phyloP scores from a whole-genome alignment of 352 stramenopile species.

The Aphanomyces stellatus region DNA sequence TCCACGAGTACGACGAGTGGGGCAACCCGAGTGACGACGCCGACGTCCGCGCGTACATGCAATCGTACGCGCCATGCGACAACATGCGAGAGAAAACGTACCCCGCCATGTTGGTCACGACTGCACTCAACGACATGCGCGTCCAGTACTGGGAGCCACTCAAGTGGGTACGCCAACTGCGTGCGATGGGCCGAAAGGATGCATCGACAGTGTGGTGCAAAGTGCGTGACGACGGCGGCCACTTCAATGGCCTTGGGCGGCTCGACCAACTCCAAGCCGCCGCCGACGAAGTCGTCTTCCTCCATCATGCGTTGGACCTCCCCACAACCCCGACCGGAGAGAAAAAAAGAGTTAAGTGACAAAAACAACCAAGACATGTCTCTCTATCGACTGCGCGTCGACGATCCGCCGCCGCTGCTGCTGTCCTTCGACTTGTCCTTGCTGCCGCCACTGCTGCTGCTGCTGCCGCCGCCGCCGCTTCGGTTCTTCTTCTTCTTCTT shows the following conservation, averaged over 20 bases:
- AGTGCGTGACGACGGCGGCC: conserved; percentile 69
- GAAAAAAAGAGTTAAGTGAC: not conserved
- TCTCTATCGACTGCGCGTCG: not conserved
- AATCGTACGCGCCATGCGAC: conserved; percentile 71
- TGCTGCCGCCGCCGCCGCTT: not conserved
- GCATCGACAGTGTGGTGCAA: no score
- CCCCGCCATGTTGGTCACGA: conserved; percentile 77
- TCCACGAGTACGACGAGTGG: conserved; percentile 92
- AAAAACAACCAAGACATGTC: not conserved
- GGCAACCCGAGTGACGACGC: conserved; percentile 46
- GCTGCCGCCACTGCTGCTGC: not conserved
- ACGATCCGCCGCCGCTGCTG: not conserved
- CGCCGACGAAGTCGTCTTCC: conserved; percentile 77
- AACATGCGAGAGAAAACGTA: conserved; percentile 51
- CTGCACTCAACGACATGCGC: conserved; percentile 70
- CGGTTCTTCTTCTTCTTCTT: conserved; percentile 77
- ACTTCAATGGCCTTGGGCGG: conserved; percentile 68
- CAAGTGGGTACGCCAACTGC: conserved; percentile 74
- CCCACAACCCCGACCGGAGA: not conserved
- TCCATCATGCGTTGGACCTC: conserved; percentile 59
- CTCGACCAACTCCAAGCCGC: conserved; percentile 70
- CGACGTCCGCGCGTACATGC: conserved; percentile 51
- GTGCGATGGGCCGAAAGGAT: no score
- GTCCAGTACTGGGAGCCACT: conserved; percentile 84
- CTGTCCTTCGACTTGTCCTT: not conserved